Conservation (phyloP, 1,139 yeast genomes). For the Pichia sp. region DNA sequence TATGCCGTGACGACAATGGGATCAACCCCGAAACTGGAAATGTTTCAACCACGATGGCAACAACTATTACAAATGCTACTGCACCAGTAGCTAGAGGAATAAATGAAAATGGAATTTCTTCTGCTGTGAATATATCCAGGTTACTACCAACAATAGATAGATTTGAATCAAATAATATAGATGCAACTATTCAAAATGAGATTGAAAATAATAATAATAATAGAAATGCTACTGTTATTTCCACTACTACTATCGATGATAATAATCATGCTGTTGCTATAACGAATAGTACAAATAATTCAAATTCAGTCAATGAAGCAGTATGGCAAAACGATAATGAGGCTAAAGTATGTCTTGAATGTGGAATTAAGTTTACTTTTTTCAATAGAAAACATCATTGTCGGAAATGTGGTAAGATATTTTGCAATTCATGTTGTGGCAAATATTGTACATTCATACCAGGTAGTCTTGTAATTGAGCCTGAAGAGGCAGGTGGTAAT, state of each 20-base stretch:
- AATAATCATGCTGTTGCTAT: too few relatives aligned
- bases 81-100: neutral
- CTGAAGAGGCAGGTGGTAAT: conserved; percentile 23
- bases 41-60: neutral
- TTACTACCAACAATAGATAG: too few relatives aligned
- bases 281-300: neutral
- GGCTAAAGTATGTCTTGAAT: conserved; percentile 54
- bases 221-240: too few relatives aligned
- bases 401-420: conserved; percentile 74
- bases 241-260: too few relatives aligned
- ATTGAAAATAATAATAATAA: too few relatives aligned
- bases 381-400: conserved; percentile 88
- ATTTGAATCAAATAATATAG: too few relatives aligned
- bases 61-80: neutral
- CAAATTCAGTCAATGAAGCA: conserved; percentile 30
- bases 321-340: conserved; percentile 78
- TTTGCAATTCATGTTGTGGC: conserved; percentile 62
- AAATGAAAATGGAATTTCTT: too few relatives aligned
- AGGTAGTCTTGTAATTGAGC: conserved; percentile 42
- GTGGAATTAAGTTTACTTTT: conserved; percentile 53
- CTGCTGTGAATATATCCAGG: neutral
- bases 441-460: conserved; percentile 40
- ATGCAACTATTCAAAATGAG: too few relatives aligned
- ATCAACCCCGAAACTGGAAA: neutral
- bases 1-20: neutral